These are phyloP conservation scores for Erythrobasidium hasegawianum DNA, from an alignment of 1,284 basidiomycete species.

Conservation along the genomic window DNA sequence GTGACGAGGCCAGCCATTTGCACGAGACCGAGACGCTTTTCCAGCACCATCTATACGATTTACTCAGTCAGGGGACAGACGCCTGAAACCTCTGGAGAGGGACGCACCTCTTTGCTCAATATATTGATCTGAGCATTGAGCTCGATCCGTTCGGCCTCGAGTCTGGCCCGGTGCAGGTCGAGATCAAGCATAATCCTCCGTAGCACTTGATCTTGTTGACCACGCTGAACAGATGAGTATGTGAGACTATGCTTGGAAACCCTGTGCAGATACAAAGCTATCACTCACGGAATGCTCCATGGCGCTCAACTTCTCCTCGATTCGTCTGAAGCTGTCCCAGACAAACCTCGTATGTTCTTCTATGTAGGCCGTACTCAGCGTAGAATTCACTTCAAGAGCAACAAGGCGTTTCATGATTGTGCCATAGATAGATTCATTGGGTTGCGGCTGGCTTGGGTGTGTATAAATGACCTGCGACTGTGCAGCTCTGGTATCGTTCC, in stretches of 20 bases:
- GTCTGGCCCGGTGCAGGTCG: slow-evolving; percentile 62
- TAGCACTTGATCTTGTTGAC: slow-evolving; percentile 63
- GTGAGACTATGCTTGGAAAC: background rate
- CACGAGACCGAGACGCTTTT: slow-evolving; percentile 76
- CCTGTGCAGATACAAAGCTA: too few species aligned
- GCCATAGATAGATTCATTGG: slow-evolving; percentile 90
- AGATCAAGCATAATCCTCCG: slow-evolving; percentile 65
- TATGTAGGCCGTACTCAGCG: slow-evolving; percentile 78
- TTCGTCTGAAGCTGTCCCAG: slow-evolving; percentile 66
- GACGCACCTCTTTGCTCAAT: slow-evolving; percentile 67
- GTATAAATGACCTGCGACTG: slow-evolving; percentile 25
- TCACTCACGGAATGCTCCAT: slow-evolving; percentile 68
- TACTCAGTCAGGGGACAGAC: too few species aligned
- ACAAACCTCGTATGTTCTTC: slow-evolving; percentile 81
- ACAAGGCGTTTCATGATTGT: slow-evolving; percentile 90
- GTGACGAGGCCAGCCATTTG: slow-evolving; percentile 73
- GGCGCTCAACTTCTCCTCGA: slow-evolving; percentile 54
- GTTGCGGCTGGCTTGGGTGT: slow-evolving; percentile 47
- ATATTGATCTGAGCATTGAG: slow-evolving; percentile 64
- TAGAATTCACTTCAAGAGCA: slow-evolving; percentile 81
- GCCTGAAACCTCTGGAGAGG: too few species aligned
- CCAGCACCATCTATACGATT: slow-evolving; percentile 63
- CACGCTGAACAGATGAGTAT: slow-evolving; percentile 54
- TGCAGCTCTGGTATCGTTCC: slow-evolving; percentile 15
- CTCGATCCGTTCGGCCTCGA: slow-evolving; percentile 66